A percentile compares a stretch with the other conserved stretches of the same genome.
These are phyloP conservation scores for Hypoxylon lienhwacheense DNA, from an alignment of 495 filamentous ascomycete genomes.

Conservation along the genomic window DNA sequence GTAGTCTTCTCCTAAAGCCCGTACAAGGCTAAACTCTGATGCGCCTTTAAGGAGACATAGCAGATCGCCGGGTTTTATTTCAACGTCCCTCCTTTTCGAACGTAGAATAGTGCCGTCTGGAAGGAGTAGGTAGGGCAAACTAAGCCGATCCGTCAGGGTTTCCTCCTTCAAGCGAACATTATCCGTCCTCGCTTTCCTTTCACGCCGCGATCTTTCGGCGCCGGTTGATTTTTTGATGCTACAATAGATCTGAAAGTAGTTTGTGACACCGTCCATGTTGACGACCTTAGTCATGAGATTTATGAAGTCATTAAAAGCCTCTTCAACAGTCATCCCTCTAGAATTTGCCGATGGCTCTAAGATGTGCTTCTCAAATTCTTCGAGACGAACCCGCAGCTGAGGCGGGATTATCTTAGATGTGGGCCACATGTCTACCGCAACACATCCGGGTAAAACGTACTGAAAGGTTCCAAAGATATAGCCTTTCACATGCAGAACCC, in stretches of 20 bases:
- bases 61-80: conserved; percentile 5
- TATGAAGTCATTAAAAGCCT: conserved; percentile 2
- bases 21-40: neutral
- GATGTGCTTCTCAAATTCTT: conserved; percentile 15
- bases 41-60: conserved; percentile 17
- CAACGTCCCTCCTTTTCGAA: neutral
- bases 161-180: conserved; percentile 4
- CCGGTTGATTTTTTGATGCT: neutral
- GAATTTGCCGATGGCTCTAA: conserved; percentile 9
- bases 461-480: conserved; percentile 9
- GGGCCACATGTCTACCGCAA: neutral
- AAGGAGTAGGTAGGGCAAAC: conserved; percentile 4
- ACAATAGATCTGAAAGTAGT: conserved; percentile 11
- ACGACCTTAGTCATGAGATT: neutral
- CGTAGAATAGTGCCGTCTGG: conserved; percentile 7
- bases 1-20: conserved; percentile 8
- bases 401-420: neutral
- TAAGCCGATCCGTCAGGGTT: neutral
- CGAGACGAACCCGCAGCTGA: neutral
- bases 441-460: neutral
- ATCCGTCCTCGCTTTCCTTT: neutral
- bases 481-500: conserved; percentile 10
- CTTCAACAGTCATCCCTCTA: conserved; percentile 9
- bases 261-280: neutral
- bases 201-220: neutral